Evolutionary conservation across 495 filamentous ascomycete genomes (phyloP), one percentile per base, ranked within the genome.

Genomic region (Wilcoxina mikolae): DNA sequence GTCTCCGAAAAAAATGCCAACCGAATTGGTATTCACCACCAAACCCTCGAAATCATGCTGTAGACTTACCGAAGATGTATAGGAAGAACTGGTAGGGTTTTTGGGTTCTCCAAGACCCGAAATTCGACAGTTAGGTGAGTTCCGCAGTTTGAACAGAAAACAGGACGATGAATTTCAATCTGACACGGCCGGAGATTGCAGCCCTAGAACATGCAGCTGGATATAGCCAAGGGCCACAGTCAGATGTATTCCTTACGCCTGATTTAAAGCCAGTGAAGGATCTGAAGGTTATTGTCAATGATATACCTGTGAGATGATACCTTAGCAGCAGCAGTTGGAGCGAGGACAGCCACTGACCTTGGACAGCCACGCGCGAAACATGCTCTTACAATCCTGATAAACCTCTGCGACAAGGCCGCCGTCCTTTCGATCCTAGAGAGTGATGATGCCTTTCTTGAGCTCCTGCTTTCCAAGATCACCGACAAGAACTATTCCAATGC

Each of bases 361-460:
- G 10, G 9, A 38, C 50, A 54, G 22, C 53, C 25, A 46, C 94
- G 94, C 55, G 84, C 90, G 20, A 86, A 87, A 61, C 82, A 95
- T 75, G 90, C 83, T n/a, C 68, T 96, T 55, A 91, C 80, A 9
- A 94, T 95, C 48, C 76, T 98, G 39, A 80, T 96, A 67, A 98
- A 98, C 67, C 75, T 98, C 33, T 86, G 88, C 11, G 75, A 76
- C 20, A 87, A 95, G 59, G 69, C 67, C 4, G 84, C 85, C 41
- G 74, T 95, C 15, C 69, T 94, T 33, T 73, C 80, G 59, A 69
- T 68, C 54, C 75, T 96, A 22, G 83, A 79, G 0, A 77, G 76
- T 17, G 91, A 96, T 67, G 83, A 94, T 58, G 75, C 72, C 23
- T 94, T 95, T 61, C 59, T 96, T 9, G 84, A 85, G 57, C 75